Percentiles rank a stretch among this genome's conserved stretches.
These are phyloP conservation scores for Paecilomyces dactylethromorphus DNA, from an alignment of 2,329 filamentous ascomycete genomes.

Conservation along the genomic window DNA sequence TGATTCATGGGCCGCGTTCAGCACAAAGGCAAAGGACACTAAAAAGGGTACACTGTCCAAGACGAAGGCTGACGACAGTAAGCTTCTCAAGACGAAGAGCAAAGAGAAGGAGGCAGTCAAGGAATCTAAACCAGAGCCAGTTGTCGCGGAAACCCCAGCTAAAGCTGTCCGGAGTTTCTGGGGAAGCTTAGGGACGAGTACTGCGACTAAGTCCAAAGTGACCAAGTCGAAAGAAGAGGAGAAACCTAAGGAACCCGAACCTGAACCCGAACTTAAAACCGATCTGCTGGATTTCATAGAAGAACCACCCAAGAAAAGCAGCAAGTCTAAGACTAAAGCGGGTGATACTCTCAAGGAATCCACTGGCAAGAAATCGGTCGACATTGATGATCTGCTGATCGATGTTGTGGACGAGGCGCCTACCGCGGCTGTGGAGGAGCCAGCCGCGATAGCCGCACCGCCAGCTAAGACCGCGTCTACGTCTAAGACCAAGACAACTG, in stretches of 20 bases:
- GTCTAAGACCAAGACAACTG: constrained; percentile 34
- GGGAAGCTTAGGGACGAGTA: constrained; percentile 35
- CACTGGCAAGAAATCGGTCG: constrained; percentile 14
- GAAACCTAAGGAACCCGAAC: constrained; percentile 27
- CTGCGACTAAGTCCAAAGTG: constrained; percentile 33
- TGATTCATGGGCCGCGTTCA: constrained; percentile 33
- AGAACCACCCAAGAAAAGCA: constrained; percentile 25
- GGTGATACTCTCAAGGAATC: constrained; percentile 14
- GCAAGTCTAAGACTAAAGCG: constrained; percentile 12
- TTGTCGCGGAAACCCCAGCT: constrained; percentile 28
- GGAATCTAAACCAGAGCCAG: constrained; percentile 25
- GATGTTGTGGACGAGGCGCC: constrained; percentile 31
- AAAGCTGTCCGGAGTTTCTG: constrained; percentile 37
- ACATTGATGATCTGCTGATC: constrained; percentile 25
- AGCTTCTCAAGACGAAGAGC: constrained; percentile 22
- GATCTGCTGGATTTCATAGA: constrained; percentile 22
- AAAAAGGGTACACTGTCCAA: constrained; percentile 35
- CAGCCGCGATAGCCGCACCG: constrained; percentile 29
- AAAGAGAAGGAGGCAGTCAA: constrained; percentile 17
- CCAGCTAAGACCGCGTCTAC: constrained; percentile 37
- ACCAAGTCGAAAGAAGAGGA: constrained; percentile 43
- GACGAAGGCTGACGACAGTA: constrained; percentile 18
- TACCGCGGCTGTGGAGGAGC: constrained; percentile 31
- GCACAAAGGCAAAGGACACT: constrained; percentile 25
- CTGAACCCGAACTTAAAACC: constrained; percentile 11